Evolutionary conservation across 176 grass and related monocot species (phyloP), one percentile per base, ranked within the genome.

Genomic region (Alloteropsis semialata): DNA sequence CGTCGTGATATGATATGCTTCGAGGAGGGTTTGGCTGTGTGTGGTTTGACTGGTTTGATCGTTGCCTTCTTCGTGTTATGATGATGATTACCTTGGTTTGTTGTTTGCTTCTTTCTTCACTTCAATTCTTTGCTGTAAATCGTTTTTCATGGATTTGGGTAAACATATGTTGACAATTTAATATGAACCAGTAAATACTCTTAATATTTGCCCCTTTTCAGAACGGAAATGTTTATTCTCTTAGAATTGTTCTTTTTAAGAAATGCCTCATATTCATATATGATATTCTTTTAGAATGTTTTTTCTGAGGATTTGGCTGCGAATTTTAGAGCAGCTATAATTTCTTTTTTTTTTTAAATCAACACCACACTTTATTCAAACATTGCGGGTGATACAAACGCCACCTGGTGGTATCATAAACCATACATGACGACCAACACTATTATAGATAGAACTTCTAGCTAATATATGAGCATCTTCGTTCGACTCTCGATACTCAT

Each of bases 21-120:
- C 13, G 22, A 76, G 34, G 51, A 54, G 34, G 51, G 45, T 17
- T 81, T 13, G 19, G 51, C 58, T 11, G 6, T 29, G 78, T 74
- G 87, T 69, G 56, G 76, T 29, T 49, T 74, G 44, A 51, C 59
- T 83, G n/a, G n/a, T 57, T 75, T 21, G 10, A 1, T 54, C 59
- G 12, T 32, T 39, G 54, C 55, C 17, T 62, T 88, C 53, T 46
- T 78, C 25, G 19, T 24, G 6, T 63, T 64, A 19, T 46, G 6
- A 73, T 63, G 55, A 19, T 46, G 6, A 73, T 21, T 29, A n/a
- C 9, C 8, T 46, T 43, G 16, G 21, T 72, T 85, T 62, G 50
- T 37, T 58, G 56, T 56, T 13, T 2, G 30, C 50, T 75, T 30
- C 37, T 83, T 84, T 46, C 36, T 74, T 75, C 69, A 57, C 2